Conservation (phyloP, 1,284 basidiomycete species). For the Rhizoctonia solani region DNA sequence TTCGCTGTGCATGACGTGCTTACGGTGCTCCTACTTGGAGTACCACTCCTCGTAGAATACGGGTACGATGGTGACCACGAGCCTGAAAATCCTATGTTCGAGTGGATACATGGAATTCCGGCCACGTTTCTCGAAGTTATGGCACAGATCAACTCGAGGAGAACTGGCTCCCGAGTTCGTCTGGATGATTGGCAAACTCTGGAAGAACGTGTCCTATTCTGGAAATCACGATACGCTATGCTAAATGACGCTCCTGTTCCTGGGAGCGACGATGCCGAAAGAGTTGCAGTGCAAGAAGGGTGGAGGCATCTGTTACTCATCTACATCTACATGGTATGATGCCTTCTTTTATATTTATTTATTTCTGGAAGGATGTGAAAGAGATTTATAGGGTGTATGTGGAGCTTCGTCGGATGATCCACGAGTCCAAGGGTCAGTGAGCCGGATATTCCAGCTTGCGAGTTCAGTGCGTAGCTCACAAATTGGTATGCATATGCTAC, state of each 20-base stretch:
- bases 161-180: too few relatives aligned
- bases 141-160: neutral
- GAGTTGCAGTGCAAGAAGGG: too few relatives aligned
- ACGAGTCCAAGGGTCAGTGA: conserved; percentile 17
- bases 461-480: neutral
- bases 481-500: conserved; percentile 3
- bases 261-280: neutral
- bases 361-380: too few relatives aligned
- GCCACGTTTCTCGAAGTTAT: neutral
- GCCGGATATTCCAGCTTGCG: conserved; percentile 3
- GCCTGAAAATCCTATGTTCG: too few relatives aligned
- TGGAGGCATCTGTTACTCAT: conserved; percentile 12
- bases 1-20: conserved; percentile 7
- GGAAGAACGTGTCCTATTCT: neutral
- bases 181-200: neutral
- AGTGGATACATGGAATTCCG: conserved; percentile 7
- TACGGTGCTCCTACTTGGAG: neutral
- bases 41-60: conserved; percentile 12
- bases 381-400: conserved; percentile 27
- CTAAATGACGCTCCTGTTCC: too few relatives aligned
- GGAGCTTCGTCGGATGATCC: neutral
- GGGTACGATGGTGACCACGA: neutral
- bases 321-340: conserved; percentile 27
- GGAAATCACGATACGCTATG: neutral
- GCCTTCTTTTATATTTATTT: too few relatives aligned